phyloP scores from a whole-genome alignment of 306 rosid genomes.

The Dryas octopetala region DNA sequence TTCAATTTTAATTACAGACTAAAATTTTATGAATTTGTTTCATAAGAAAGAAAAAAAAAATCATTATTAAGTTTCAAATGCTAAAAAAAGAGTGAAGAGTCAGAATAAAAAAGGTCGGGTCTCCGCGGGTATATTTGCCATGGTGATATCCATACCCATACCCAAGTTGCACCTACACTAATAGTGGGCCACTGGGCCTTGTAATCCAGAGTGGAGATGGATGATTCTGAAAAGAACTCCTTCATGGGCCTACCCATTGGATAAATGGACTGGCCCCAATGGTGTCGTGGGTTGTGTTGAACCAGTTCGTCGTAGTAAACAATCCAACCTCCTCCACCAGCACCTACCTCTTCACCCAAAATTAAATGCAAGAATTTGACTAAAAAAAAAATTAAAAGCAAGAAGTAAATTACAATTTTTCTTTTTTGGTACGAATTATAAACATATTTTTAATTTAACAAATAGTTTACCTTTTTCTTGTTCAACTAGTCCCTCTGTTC shows the following conservation, averaged over 20 bases:
- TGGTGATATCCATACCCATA: too few relatives aligned
- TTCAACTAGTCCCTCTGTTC: constrained; percentile 17
- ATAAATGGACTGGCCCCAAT: not conserved
- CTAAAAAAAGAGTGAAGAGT: too few relatives aligned
- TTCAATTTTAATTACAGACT: too few relatives aligned
- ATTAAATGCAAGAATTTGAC: not conserved
- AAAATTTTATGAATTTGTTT: too few relatives aligned
- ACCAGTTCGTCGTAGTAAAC: not conserved
- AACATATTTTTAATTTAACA: not conserved
- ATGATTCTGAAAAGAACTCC: too few relatives aligned
- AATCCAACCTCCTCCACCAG: not conserved
- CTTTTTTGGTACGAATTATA: not conserved
- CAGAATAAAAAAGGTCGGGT: too few relatives aligned
- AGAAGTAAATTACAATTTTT: not conserved
- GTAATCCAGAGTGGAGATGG: too few relatives aligned
- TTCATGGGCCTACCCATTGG: not conserved
- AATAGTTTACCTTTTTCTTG: constrained; percentile 7
- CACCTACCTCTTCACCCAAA: not conserved
- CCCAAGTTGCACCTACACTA: too few relatives aligned
- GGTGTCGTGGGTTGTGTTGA: not conserved
- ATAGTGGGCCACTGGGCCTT: too few relatives aligned
- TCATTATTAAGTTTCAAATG: too few relatives aligned
- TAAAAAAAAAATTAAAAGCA: not conserved
- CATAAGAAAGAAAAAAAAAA: too few relatives aligned
- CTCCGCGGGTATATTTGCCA: too few relatives aligned